Conservation (phyloP, 2,329 filamentous ascomycete species). For the Cercospora berteroae region DNA sequence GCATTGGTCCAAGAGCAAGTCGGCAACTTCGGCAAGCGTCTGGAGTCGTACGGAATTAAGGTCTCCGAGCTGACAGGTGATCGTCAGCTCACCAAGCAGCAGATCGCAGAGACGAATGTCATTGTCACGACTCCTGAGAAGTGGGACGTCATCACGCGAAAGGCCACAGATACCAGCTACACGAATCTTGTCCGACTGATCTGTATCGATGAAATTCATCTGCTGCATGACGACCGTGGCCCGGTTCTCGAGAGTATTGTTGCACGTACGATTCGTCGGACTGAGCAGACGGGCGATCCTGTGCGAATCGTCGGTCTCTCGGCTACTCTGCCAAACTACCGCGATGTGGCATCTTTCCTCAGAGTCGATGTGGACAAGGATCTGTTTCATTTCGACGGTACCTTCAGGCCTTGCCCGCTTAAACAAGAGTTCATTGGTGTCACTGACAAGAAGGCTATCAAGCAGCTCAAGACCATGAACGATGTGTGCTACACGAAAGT, state of each 20-base stretch:
- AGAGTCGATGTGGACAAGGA: slow-evolving; percentile 82
- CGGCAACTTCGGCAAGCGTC: slow-evolving; percentile 88
- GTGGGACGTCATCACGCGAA: slow-evolving; percentile 98
- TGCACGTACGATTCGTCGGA: slow-evolving; percentile 85
- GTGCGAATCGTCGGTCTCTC: slow-evolving; percentile 90
- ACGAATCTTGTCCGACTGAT: slow-evolving; percentile 94
- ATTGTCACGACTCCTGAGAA: slow-evolving; percentile 99
- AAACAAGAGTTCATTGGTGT: slow-evolving; percentile 97
- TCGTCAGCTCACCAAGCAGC: slow-evolving; percentile 95
- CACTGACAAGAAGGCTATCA: slow-evolving; percentile 97
- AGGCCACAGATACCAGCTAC: slow-evolving; percentile 94
- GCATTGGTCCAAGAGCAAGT: slow-evolving; percentile 97
- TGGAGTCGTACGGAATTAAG: slow-evolving; percentile 85
- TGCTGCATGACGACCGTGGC: slow-evolving; percentile 94
- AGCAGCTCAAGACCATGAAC: slow-evolving; percentile 98
- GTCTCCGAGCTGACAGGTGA: slow-evolving; percentile 97
- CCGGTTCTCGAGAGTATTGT: slow-evolving; percentile 97
- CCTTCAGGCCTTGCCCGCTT: slow-evolving; percentile 87
- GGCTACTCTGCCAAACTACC: slow-evolving; percentile 93
- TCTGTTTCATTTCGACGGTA: slow-evolving; percentile 94
- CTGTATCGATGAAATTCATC: slow-evolving; percentile 96
- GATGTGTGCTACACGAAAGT: slow-evolving; percentile 98
- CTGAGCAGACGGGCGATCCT: slow-evolving; percentile 89
- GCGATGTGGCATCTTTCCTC: slow-evolving; percentile 91
- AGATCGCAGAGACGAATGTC: slow-evolving; percentile 95